Conservation (phyloP, 306 rosid genomes). For the Amphicarpaea edgeworthii region DNA sequence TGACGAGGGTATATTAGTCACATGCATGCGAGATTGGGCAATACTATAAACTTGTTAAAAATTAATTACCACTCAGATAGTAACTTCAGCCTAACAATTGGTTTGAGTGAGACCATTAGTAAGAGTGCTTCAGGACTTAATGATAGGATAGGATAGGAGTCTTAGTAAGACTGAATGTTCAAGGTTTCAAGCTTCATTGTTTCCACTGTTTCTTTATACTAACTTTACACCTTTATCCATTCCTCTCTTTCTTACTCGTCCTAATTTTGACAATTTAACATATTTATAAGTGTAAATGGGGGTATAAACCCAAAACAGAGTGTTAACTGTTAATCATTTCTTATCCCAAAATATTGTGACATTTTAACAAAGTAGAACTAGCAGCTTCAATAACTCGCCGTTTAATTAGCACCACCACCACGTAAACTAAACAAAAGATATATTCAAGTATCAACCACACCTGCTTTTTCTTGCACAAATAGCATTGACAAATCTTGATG, state of each 20-base stretch:
- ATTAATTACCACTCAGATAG: neutral
- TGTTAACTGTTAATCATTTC: neutral
- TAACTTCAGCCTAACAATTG: neutral
- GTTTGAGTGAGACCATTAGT: neutral
- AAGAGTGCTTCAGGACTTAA: no score
- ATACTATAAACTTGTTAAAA: neutral
- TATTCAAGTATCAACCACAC: slow-evolving; percentile 1
- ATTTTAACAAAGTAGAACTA: slow-evolving; percentile 4
- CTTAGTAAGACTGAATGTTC: no score
- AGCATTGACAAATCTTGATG: neutral
- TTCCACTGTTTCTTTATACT: neutral
- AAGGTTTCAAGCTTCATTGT: no score
- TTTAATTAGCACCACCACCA: slow-evolving; percentile 27
- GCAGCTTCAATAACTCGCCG: slow-evolving; percentile 8
- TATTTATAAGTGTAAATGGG: neutral
- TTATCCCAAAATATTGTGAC: slow-evolving; percentile 14
- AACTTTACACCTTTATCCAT: no score
- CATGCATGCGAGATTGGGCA: neutral
- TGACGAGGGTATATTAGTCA: neutral
- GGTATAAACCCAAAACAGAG: neutral
- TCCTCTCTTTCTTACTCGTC: neutral
- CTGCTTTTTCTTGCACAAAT: neutral
- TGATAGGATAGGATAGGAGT: no score
- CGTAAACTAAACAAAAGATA: neutral
- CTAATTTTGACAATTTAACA: no score